Evolutionary conservation across 495 filamentous ascomycete species (phyloP).

Genomic region (Aspergillus panamensis): DNA sequence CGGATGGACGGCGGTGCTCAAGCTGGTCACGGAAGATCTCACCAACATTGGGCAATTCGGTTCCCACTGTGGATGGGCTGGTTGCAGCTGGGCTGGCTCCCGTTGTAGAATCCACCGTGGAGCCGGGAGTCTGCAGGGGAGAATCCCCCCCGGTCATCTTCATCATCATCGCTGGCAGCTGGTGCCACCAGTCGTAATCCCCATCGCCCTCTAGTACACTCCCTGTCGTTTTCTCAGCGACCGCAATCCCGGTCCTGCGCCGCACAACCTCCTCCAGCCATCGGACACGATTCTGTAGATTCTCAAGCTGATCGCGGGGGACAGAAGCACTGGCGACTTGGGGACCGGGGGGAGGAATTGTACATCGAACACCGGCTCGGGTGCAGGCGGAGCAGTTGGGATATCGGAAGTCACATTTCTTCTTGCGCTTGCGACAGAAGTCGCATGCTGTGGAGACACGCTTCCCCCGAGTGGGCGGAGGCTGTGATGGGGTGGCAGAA

Average conservation of each 20-base stretch:
- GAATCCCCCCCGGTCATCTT: slow-evolving; percentile 31
- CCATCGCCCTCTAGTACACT: slow-evolving; percentile 37
- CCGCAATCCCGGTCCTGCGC: slow-evolving; percentile 36
- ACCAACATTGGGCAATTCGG: slow-evolving; percentile 42
- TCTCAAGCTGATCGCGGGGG: slow-evolving; percentile 49
- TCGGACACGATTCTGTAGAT: slow-evolving; percentile 49
- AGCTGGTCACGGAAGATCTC: slow-evolving; percentile 47
- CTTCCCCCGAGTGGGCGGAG: slow-evolving; percentile 27
- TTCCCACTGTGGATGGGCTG: slow-evolving; percentile 26
- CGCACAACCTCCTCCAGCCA: slow-evolving; percentile 47
- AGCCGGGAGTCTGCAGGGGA: slow-evolving; percentile 14
- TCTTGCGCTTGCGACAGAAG: slow-evolving; percentile 52
- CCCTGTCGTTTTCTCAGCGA: slow-evolving; percentile 36
- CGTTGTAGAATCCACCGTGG: slow-evolving; percentile 18
- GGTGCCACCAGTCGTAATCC: slow-evolving; percentile 43
- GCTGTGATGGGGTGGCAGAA: slow-evolving; percentile 5
- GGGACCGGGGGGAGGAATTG: slow-evolving; percentile 42
- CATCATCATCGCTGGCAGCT: slow-evolving; percentile 42
- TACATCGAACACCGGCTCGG: slow-evolving; percentile 50
- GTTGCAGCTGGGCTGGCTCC: slow-evolving; percentile 25
- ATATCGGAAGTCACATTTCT: slow-evolving; percentile 54
- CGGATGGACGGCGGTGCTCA: slow-evolving; percentile 40
- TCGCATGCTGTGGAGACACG: slow-evolving; percentile 50
- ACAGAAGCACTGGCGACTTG: slow-evolving; percentile 43
- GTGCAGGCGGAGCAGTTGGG: slow-evolving; percentile 52